A percentile compares a stretch with the other conserved stretches of the same genome.
phyloP scores from a whole-genome alignment of 2,329 filamentous ascomycete species.

The Capronia americana region DNA sequence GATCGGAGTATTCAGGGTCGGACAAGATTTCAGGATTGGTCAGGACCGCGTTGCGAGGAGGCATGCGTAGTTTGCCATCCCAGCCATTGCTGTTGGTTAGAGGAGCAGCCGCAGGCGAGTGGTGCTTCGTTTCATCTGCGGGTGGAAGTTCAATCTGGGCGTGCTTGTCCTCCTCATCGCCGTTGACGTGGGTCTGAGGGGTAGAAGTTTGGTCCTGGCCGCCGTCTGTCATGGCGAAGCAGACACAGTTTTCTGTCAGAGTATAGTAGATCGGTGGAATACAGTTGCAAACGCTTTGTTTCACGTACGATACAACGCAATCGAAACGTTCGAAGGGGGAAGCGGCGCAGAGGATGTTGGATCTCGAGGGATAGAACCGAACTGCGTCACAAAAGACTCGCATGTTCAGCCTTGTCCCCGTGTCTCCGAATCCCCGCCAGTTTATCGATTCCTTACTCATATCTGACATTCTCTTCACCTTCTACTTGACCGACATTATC shows the following conservation, averaged over 20 bases:
- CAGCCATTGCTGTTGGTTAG: constrained; percentile 50
- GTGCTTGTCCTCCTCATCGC: constrained; percentile 21
- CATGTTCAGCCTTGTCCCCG: neutral
- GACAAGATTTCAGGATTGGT: constrained; percentile 81
- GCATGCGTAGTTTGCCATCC: constrained; percentile 53
- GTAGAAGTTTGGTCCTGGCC: constrained; percentile 16
- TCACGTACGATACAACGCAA: neutral
- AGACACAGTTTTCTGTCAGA: neutral
- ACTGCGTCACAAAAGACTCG: neutral
- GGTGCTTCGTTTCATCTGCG: constrained; percentile 4
- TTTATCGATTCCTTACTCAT: neutral
- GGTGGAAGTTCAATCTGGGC: constrained; percentile 30
- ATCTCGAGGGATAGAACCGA: neutral
- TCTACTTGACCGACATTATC: neutral
- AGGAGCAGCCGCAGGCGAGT: constrained; percentile 21
- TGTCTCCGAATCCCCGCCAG: neutral
- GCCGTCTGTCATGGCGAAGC: constrained; percentile 23
- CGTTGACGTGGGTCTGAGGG: constrained; percentile 13
- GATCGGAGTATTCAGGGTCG: constrained; percentile 84
- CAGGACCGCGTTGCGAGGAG: constrained; percentile 69
- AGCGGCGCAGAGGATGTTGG: neutral
- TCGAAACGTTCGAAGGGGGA: neutral
- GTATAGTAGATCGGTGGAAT: neutral
- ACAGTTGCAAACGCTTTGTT: neutral
- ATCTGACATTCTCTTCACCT: neutral